Conservation (phyloP, 345 rosid genomes). For the Streptanthus diversifolius region DNA sequence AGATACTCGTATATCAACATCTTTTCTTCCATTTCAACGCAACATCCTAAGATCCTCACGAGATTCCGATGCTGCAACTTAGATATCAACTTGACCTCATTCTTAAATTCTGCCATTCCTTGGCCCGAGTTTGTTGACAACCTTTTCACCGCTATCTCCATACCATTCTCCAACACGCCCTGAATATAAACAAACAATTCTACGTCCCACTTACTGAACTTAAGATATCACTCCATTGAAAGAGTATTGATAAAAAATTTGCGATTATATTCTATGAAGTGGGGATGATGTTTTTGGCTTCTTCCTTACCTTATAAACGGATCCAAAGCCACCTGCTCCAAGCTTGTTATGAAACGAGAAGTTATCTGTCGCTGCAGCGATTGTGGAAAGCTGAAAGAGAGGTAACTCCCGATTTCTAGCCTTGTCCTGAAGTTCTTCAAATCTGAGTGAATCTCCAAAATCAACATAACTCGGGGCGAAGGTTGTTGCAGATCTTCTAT, state of each 20-base stretch:
- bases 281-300: not conserved
- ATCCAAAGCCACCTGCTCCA: conserved; percentile 73
- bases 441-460: conserved; percentile 28
- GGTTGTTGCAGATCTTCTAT: not conserved
- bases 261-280: not conserved
- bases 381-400: conserved; percentile 42
- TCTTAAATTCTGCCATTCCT: conserved; percentile 51
- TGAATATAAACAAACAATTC: conserved; percentile 14
- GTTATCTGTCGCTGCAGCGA: conserved; percentile 50
- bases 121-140: conserved; percentile 49
- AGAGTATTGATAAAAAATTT: not conserved
- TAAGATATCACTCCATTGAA: not conserved
- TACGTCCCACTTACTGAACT: not conserved
- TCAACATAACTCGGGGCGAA: conserved; percentile 7
- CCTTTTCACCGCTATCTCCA: conserved; percentile 54
- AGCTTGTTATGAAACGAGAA: conserved; percentile 54
- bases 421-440: conserved; percentile 31
- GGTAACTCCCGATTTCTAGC: conserved; percentile 39
- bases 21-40: conserved; percentile 50
- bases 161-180: conserved; percentile 42
- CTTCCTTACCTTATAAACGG: conserved; percentile 58
- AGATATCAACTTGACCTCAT: conserved; percentile 39
- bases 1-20: conserved; percentile 62
- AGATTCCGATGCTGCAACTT: conserved; percentile 74
- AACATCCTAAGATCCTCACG: conserved; percentile 63